Evolutionary conservation across 176 grass and related monocot species (phyloP).

Genomic region (Juncus effusus): DNA sequence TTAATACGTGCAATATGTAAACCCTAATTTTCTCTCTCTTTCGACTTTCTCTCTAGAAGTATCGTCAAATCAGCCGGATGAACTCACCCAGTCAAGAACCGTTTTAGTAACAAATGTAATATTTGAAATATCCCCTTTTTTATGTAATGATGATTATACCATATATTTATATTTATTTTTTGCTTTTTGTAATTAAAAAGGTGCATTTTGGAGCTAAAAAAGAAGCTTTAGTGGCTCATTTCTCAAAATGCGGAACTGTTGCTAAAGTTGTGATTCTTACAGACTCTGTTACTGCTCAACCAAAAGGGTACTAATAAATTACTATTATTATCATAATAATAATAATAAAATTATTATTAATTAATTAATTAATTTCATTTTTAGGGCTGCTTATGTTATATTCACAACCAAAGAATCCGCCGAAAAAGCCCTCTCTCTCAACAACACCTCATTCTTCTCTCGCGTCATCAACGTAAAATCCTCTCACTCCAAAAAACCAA

Average conservation of each 20-base stretch:
- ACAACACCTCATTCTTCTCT: constrained; percentile 67
- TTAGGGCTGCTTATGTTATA: constrained; percentile 59
- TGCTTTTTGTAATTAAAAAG: constrained; percentile 25
- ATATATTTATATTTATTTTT: neutral
- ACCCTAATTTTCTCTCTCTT: neutral
- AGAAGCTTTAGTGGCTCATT: constrained; percentile 68
- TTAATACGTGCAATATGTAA: neutral
- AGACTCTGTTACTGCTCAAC: constrained; percentile 62
- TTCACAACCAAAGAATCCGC: constrained; percentile 67
- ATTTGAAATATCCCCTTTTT: constrained; percentile 1
- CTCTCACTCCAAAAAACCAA: too few relatives aligned
- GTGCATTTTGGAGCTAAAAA: constrained; percentile 87
- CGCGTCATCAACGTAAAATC: constrained; percentile 59
- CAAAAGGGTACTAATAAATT: constrained; percentile 58
- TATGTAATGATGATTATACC: neutral
- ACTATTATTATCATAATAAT: neutral
- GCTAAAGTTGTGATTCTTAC: constrained; percentile 56
- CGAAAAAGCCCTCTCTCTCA: constrained; percentile 68
- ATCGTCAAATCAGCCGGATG: constrained; percentile 19
- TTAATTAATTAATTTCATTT: constrained; percentile 16
- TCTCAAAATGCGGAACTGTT: constrained; percentile 66
- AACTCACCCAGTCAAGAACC: constrained; percentile 13
- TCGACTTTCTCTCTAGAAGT: constrained; percentile 11
- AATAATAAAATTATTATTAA: constrained; percentile 1
- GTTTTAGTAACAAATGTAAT: constrained; percentile 28